These are phyloP conservation scores for Rhizophagus prolifer DNA, from an alignment of 192 early-diverging fungal species.

Conservation along the genomic window DNA sequence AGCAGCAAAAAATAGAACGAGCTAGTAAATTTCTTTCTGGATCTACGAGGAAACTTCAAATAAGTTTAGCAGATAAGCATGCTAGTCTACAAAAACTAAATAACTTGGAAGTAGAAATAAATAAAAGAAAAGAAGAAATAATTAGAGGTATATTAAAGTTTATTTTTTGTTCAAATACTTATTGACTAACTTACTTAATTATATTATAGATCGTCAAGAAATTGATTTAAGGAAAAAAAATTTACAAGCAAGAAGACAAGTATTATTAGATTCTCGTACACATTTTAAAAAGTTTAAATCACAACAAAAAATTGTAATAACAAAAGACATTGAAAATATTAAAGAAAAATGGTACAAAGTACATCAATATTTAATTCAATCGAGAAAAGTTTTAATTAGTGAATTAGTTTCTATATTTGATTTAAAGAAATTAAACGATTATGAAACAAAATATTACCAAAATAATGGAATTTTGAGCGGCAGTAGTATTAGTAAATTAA, in stretches of 20 bases:
- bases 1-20: conserved; percentile 11
- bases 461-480: conserved; percentile 4
- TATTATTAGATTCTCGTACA: conserved; percentile 12
- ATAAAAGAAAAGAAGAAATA: conserved; percentile 21
- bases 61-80: conserved; percentile 23
- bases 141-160: not conserved
- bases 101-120: conserved; percentile 1
- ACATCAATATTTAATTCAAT: conserved; percentile 41
- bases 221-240: conserved; percentile 16
- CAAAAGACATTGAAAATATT: conserved; percentile 30
- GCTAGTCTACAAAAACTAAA: conserved; percentile 18
- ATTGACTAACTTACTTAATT: not conserved
- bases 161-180: not conserved
- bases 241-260: conserved; percentile 7
- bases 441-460: not conserved
- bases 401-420: conserved; percentile 54
- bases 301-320: conserved; percentile 32
- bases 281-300: conserved; percentile 22
- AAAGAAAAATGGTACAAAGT: conserved; percentile 44
- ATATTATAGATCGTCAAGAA: conserved; percentile 27
- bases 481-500: conserved; percentile 32
- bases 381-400: conserved; percentile 48
- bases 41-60: not conserved
- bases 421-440: conserved; percentile 36
- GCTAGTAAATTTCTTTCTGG: conserved; percentile 15